Evolutionary conservation across 2,329 filamentous ascomycete genomes (phyloP).

Genomic region (Raffaelea ambrosiae): DNA sequence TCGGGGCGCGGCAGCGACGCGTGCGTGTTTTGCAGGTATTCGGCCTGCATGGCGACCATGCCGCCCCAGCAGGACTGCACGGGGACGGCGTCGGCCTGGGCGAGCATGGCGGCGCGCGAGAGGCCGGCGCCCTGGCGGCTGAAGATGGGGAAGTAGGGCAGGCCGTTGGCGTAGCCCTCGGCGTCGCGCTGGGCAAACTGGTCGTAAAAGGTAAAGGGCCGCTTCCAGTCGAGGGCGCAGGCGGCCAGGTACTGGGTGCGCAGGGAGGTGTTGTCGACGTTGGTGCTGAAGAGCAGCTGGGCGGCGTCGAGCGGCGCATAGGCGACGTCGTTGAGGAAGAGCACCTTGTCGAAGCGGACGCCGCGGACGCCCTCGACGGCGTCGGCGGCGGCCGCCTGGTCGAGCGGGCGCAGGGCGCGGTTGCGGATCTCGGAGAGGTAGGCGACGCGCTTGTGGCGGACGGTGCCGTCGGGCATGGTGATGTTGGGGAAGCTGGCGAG

Average conservation of each 20-base stretch:
- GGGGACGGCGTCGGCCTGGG: constrained; percentile 53
- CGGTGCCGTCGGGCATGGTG: constrained; percentile 51
- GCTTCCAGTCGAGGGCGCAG: constrained; percentile 63
- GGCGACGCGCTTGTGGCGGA: constrained; percentile 61
- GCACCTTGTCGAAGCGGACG: constrained; percentile 43
- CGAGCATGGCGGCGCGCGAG: constrained; percentile 55
- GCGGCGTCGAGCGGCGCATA: constrained; percentile 43
- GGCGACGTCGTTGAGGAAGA: constrained; percentile 61
- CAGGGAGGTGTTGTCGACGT: constrained; percentile 42
- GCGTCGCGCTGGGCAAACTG: constrained; percentile 63
- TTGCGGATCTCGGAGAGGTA: constrained; percentile 71
- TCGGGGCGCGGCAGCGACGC: constrained; percentile 19
- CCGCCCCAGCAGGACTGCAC: constrained; percentile 72
- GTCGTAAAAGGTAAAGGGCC: constrained; percentile 63
- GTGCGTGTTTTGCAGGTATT: constrained; percentile 42
- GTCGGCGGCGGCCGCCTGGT: too few species aligned
- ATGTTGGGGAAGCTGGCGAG: constrained; percentile 47
- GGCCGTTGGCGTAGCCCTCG: constrained; percentile 53
- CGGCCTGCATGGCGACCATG: constrained; percentile 59
- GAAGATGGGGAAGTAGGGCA: constrained; percentile 63
- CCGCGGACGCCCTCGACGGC: constrained; percentile 28
- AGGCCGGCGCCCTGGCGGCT: constrained; percentile 39
- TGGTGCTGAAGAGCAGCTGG: constrained; percentile 54
- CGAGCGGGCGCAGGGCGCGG: constrained; percentile 55
- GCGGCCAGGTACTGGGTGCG: constrained; percentile 54